Percentiles rank a stretch among this genome's conserved stretches.
Conservation (phyloP, 202 grass and related monocot species). For the Cymbopogon flexuosus region DNA sequence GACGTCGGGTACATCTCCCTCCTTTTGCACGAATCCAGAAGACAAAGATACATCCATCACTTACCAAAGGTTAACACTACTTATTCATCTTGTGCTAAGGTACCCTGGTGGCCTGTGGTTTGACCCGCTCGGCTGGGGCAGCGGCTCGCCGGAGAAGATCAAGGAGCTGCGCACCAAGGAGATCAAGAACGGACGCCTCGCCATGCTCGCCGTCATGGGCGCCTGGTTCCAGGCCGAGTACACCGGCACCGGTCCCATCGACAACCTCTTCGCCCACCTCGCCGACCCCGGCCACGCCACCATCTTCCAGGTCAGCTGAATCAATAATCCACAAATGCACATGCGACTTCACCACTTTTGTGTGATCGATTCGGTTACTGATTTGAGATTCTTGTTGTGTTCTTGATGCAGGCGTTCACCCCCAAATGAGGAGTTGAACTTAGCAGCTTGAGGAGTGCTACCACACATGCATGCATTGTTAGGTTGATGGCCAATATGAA, state of each 20-base stretch:
- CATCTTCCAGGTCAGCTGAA: slow-evolving; percentile 63
- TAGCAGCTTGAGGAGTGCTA: background rate
- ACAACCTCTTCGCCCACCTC: slow-evolving; percentile 97
- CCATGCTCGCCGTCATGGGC: slow-evolving; percentile 98
- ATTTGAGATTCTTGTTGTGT: background rate
- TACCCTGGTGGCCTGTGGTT: slow-evolving; percentile 98
- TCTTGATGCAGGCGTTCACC: slow-evolving; percentile 47
- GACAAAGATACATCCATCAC: background rate
- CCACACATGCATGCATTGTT: slow-evolving; percentile 18
- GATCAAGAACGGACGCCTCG: slow-evolving; percentile 92
- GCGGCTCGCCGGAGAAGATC: slow-evolving; percentile 71
- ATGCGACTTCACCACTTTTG: background rate
- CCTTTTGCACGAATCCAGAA: background rate
- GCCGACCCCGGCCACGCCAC: slow-evolving; percentile 88
- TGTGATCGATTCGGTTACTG: background rate
- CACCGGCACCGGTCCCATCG: slow-evolving; percentile 92
- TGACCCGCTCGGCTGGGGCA: slow-evolving; percentile 84
- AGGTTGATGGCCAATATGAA: slow-evolving; percentile 3
- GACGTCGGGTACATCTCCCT: slow-evolving; percentile 56
- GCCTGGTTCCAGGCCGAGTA: slow-evolving; percentile 97
- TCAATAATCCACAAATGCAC: background rate
- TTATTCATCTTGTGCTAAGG: background rate
- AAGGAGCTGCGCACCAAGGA: slow-evolving; percentile 96
- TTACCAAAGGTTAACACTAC: background rate
- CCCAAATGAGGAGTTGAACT: slow-evolving; percentile 45